Evolutionary conservation across 257 asterid genomes (phyloP).

Genomic region (Scutellaria minor): DNA sequence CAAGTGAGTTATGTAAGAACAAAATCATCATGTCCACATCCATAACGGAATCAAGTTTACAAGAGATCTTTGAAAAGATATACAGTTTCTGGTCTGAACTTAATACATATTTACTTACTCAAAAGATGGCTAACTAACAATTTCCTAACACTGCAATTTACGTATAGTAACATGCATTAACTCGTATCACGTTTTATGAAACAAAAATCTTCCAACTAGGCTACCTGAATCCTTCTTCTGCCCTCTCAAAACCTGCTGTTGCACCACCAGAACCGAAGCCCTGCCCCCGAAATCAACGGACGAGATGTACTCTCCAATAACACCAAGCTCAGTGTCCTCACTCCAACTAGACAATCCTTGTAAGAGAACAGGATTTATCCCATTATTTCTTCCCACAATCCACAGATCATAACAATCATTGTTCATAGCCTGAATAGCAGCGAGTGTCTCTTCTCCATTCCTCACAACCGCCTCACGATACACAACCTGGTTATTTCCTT

Average conservation of each 20-base stretch:
- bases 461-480: conserved; percentile 75
- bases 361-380: conserved; percentile 64
- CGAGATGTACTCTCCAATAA: conserved; percentile 70
- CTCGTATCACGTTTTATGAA: background rate
- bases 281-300: conserved; percentile 55
- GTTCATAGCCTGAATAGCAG: conserved; percentile 65
- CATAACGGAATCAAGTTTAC: background rate
- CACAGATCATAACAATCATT: conserved; percentile 52
- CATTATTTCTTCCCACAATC: conserved; percentile 73
- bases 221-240: conserved; percentile 41
- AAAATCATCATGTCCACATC: background rate
- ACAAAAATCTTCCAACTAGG: conserved; percentile 27
- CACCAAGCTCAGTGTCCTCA: conserved; percentile 67
- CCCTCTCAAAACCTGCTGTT: conserved; percentile 77
- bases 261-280: conserved; percentile 68
- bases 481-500: conserved; percentile 50
- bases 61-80: conserved; percentile 13
- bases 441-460: conserved; percentile 75
- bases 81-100: conserved; percentile 21
- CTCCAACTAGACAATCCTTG: conserved; percentile 67
- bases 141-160: conserved; percentile 8
- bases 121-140: conserved; percentile 3
- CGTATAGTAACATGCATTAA: background rate
- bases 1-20: background rate
- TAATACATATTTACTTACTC: conserved; percentile 12